Evolutionary conservation across 1,284 basidiomycete species (phyloP).

Genomic region (Ceratobasidium papillatum): DNA sequence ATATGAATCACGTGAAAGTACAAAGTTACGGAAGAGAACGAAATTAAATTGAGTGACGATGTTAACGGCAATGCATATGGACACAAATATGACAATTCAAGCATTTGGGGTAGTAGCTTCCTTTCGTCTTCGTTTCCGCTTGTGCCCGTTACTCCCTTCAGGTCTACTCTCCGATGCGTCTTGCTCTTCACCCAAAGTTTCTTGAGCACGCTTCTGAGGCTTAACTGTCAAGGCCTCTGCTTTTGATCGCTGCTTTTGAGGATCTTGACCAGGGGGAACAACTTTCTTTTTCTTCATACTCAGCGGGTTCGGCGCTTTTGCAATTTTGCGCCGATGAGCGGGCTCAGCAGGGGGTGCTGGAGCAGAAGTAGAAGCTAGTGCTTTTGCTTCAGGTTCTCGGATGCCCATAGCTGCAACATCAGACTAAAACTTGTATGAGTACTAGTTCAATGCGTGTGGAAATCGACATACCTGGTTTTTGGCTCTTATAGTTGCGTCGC

Average conservation of each 20-base stretch:
- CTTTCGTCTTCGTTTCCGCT: conserved; percentile 30
- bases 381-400: conserved; percentile 21
- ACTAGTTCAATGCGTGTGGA: not conserved
- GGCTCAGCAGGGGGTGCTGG: conserved; percentile 52
- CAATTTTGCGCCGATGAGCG: conserved; percentile 69
- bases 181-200: conserved; percentile 38
- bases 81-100: not conserved
- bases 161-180: conserved; percentile 17
- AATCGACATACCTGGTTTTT: conserved; percentile 67
- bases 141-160: not conserved
- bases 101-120: not conserved
- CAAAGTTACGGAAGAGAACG: not conserved
- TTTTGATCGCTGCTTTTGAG: not conserved
- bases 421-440: conserved; percentile 3
- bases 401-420: conserved; percentile 6
- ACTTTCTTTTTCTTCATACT: conserved; percentile 88
- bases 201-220: conserved; percentile 39
- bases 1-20: not conserved
- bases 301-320: conserved; percentile 91
- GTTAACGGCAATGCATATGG: not conserved
- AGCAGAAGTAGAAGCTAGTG: conserved; percentile 46
- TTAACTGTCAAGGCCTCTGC: not conserved
- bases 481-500: conserved; percentile 72
- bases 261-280: conserved; percentile 2
- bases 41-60: not conserved